phyloP scores from a whole-genome alignment of 441 rosid species.

The Euphorbia schlechtendalii region DNA sequence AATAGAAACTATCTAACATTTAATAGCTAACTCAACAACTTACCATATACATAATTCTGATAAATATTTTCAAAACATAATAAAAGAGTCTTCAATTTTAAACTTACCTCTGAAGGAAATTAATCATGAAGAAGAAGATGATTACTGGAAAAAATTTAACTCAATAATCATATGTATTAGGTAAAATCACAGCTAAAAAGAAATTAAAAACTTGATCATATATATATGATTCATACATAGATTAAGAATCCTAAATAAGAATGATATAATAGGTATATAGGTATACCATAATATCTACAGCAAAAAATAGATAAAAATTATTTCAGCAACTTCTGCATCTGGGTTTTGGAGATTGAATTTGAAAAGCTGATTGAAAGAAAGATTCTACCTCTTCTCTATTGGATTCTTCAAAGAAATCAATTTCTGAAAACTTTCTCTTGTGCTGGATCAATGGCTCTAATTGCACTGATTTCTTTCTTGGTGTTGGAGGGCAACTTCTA shows the following conservation, averaged over 20 bases:
- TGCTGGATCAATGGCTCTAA: slow-evolving; percentile 8
- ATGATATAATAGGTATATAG: not conserved
- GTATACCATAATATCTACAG: not conserved
- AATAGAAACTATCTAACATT: not conserved
- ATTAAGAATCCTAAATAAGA: not conserved
- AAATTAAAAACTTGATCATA: not conserved
- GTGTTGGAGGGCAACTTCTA: slow-evolving; percentile 55
- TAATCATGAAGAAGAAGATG: too few species aligned
- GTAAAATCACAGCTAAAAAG: not conserved
- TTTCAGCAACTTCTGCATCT: slow-evolving; percentile 43
- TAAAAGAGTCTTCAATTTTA: too few species aligned
- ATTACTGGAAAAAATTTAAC: not conserved
- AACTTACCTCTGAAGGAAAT: too few species aligned
- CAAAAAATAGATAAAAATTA: not conserved
- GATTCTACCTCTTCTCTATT: slow-evolving; percentile 48
- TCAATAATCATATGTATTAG: too few species aligned
- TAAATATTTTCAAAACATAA: too few species aligned
- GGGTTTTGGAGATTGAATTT: slow-evolving; percentile 14
- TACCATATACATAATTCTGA: not conserved
- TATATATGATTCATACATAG: not conserved
- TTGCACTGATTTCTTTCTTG: slow-evolving; percentile 30
- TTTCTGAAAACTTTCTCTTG: slow-evolving; percentile 34
- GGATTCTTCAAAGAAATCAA: slow-evolving; percentile 38
- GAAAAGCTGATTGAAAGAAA: slow-evolving; percentile 33
- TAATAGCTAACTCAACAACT: not conserved